A percentile compares a stretch with the other conserved stretches of the same genome.
Conservation (phyloP, 2,329 filamentous ascomycete genomes). For the Lachnellula occidentalis region DNA sequence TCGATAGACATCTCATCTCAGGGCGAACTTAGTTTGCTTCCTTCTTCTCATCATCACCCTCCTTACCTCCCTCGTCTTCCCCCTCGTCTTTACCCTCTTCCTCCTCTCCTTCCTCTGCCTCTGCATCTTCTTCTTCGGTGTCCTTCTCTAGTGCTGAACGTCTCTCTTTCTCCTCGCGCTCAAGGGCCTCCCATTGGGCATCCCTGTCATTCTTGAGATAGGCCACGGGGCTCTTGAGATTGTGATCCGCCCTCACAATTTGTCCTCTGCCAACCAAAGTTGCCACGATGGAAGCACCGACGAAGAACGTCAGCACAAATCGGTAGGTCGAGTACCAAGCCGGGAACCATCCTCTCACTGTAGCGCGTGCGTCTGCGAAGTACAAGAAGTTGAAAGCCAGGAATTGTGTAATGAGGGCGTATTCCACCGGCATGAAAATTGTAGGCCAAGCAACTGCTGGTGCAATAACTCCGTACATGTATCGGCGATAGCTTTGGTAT, state of each 20-base stretch:
- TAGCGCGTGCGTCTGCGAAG: conserved; percentile 73
- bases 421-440: conserved; percentile 74
- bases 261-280: conserved; percentile 79
- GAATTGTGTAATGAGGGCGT: conserved; percentile 82
- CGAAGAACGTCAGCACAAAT: conserved; percentile 86
- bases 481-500: conserved; percentile 69
- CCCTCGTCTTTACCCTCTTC: conserved; percentile 4
- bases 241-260: conserved; percentile 27
- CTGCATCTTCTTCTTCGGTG: conserved; percentile 7
- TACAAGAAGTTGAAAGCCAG: conserved; percentile 79
- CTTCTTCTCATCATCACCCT: conserved; percentile 10
- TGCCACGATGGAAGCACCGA: conserved; percentile 74
- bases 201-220: conserved; percentile 27
- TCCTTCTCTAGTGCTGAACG: conserved; percentile 8
- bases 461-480: conserved; percentile 74
- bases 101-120: conserved; percentile 1
- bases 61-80: conserved; percentile 12
- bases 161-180: conserved; percentile 27
- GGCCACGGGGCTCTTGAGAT: conserved; percentile 27
- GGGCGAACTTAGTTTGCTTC: conserved; percentile 6
- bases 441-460: conserved; percentile 87
- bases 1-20: neutral
- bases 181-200: conserved; percentile 26
- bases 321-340: conserved; percentile 85
- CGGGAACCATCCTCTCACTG: conserved; percentile 71